These are phyloP conservation scores for Coffea humblotiana DNA, from an alignment of 305 asterid species.

Conservation along the genomic window DNA sequence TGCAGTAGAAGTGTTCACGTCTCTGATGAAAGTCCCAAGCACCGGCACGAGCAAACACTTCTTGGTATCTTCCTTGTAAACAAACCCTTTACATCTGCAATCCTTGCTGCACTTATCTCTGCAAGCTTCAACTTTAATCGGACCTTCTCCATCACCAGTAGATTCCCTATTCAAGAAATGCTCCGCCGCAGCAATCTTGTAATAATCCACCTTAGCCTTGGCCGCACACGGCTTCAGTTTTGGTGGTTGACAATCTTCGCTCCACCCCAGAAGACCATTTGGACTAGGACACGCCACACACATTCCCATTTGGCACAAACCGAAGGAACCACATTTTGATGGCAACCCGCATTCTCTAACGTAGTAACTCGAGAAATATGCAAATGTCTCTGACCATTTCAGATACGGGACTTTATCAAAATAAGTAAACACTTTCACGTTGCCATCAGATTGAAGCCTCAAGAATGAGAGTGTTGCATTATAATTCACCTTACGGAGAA, in stretches of 20 bases:
- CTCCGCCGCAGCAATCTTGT: constrained; percentile 20
- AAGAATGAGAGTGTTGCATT: constrained; percentile 21
- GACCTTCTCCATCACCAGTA: constrained; percentile 27
- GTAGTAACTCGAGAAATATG: constrained; percentile 11
- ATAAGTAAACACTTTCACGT: constrained; percentile 20
- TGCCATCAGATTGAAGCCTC: constrained; percentile 26
- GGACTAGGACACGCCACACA: constrained; percentile 30
- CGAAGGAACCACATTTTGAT: constrained; percentile 20
- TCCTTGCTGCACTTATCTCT: constrained; percentile 21
- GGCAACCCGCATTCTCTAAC: constrained; percentile 26
- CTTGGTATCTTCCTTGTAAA: constrained; percentile 18
- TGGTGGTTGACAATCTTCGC: constrained; percentile 15
- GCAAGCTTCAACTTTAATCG: constrained; percentile 11
- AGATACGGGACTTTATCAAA: constrained; percentile 1
- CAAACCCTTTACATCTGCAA: constrained; percentile 23
- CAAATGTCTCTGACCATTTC: constrained; percentile 23
- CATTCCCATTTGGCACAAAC: constrained; percentile 23
- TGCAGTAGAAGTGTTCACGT: constrained; percentile 16
- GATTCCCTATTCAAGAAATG: constrained; percentile 19
- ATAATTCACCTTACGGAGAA: constrained; percentile 18
- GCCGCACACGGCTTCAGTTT: constrained; percentile 17
- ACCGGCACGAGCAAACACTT: constrained; percentile 20
- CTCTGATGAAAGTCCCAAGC: constrained; percentile 20
- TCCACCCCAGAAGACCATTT: constrained; percentile 29
- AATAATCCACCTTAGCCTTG: constrained; percentile 15